Conservation (phyloP, 2,329 filamentous ascomycete species). For the Cladosporium sp. region DNA sequence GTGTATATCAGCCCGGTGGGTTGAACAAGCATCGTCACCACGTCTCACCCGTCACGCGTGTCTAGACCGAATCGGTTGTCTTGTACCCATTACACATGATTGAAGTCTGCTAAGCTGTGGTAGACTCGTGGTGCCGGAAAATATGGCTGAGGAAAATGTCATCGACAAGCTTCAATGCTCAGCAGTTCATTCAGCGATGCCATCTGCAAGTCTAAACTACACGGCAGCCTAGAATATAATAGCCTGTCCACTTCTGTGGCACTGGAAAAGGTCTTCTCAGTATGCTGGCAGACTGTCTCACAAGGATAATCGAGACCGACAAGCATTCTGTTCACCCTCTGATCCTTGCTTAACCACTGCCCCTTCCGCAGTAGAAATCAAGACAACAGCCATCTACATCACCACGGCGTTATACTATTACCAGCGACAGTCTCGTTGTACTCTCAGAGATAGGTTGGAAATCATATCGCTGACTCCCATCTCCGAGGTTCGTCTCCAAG, state of each 20-base stretch:
- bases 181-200: no score
- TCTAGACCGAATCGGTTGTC: neutral
- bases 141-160: no score
- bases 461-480: neutral
- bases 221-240: neutral
- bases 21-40: neutral
- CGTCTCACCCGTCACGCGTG: neutral
- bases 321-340: neutral
- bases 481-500: neutral
- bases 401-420: neutral
- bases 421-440: neutral
- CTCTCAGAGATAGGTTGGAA: neutral
- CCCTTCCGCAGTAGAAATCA: no score
- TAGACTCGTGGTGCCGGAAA: no score
- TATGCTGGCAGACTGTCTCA: neutral
- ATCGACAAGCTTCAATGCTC: no score
- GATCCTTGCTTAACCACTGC: neutral
- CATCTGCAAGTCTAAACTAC: neutral
- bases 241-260: neutral
- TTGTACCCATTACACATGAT: neutral
- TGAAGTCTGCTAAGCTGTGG: neutral
- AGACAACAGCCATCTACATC: neutral
- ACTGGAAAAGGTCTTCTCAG: neutral
- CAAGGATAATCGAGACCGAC: neutral
- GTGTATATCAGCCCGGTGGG: neutral